Conservation (phyloP, 108 stramenopile genomes). For the Skeletonema grethae region DNA sequence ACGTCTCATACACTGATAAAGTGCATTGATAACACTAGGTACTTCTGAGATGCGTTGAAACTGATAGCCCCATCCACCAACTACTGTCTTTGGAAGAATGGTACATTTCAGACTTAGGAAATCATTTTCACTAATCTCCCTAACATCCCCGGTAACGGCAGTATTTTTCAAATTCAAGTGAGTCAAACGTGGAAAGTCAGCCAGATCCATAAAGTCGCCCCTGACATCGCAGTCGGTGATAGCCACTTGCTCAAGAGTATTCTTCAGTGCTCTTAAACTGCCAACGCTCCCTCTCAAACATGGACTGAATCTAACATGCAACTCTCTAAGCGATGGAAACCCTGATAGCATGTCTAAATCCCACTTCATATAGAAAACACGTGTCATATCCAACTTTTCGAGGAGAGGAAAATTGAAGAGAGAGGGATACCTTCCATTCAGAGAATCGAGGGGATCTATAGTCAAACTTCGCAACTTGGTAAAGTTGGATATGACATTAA, state of each 20-base stretch:
- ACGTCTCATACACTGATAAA: too few relatives aligned
- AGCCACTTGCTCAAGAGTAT: background rate
- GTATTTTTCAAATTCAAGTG: background rate
- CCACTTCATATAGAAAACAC: background rate
- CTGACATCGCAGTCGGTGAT: background rate
- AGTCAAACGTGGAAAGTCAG: slow-evolving; percentile 10
- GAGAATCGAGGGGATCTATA: background rate
- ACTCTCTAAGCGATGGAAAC: background rate
- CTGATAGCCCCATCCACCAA: too few relatives aligned
- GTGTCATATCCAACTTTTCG: background rate
- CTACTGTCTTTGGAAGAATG: background rate
- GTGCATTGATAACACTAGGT: too few relatives aligned
- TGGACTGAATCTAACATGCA: background rate
- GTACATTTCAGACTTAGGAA: background rate
- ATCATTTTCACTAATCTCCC: background rate
- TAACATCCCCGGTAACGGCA: slow-evolving; percentile 1
- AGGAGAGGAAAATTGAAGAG: background rate
- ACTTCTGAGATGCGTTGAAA: too few relatives aligned
- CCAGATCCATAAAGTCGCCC: slow-evolving; percentile 5
- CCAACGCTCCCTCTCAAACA: background rate
- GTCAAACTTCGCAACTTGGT: background rate
- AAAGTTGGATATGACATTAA: background rate
- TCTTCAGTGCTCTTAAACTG: background rate
- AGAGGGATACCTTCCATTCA: slow-evolving; percentile 8
- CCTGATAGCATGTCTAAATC: background rate